Conservation (phyloP, 139 green algal species). For the Limnomonas spitsbergensis region DNA sequence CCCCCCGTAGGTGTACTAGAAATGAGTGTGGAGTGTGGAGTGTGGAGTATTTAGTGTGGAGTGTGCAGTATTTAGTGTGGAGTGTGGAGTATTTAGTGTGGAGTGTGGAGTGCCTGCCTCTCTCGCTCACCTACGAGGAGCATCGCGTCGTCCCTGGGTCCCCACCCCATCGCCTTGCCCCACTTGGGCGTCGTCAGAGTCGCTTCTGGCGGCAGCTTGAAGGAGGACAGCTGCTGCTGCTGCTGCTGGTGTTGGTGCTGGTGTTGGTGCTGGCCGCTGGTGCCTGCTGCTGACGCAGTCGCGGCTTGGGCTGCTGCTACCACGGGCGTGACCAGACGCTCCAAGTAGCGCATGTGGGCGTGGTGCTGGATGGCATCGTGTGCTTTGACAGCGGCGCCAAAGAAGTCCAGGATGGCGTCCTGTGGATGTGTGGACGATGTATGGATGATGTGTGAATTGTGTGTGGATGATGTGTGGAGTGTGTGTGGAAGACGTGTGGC, state of each 20-base stretch:
- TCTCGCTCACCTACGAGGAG: constrained; percentile 72
- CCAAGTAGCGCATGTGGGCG: not conserved
- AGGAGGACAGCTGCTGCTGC: not conserved
- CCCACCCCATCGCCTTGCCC: constrained; percentile 65
- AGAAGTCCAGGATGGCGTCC: constrained; percentile 86
- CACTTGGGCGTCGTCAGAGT: constrained; percentile 52
- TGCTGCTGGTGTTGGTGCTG: not conserved
- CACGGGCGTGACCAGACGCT: not conserved
- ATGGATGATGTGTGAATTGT: too few species aligned
- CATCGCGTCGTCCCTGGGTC: constrained; percentile 67
- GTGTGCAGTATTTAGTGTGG: too few species aligned
- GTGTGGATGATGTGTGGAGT: not conserved
- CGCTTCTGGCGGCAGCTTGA: not conserved
- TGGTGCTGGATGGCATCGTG: constrained; percentile 60
- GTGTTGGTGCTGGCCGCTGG: not conserved
- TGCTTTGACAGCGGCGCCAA: constrained; percentile 78
- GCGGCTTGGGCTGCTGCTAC: not conserved
- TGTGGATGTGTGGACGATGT: too few species aligned
- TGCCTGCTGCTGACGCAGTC: not conserved
- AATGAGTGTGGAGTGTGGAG: too few species aligned
- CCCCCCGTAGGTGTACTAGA: too few species aligned
- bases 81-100: too few species aligned
- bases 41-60: too few species aligned
- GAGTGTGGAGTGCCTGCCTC: too few species aligned
- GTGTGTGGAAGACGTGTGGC: too few species aligned